A percentile compares a stretch with the other conserved stretches of the same genome.
phyloP scores from a whole-genome alignment of 371 early-diverging fungal genomes.

The Mucor lusitanicus region DNA sequence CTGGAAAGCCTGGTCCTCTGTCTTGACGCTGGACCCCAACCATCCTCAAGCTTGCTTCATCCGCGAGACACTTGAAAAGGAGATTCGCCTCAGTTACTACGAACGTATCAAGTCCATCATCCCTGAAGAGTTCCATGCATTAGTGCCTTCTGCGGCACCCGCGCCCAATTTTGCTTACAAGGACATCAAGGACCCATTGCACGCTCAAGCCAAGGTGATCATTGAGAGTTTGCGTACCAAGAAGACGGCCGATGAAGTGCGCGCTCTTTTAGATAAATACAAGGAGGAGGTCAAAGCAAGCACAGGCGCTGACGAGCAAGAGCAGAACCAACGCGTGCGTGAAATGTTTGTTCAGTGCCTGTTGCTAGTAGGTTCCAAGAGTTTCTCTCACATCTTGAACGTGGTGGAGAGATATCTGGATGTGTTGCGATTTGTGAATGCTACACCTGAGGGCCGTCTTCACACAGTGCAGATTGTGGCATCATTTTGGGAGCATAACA shows the following conservation, averaged over 20 bases:
- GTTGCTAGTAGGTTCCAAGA: conserved; percentile 85
- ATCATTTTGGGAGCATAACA: conserved; percentile 82
- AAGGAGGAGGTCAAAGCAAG: conserved; percentile 36
- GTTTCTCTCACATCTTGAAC: conserved; percentile 90
- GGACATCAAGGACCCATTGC: conserved; percentile 47
- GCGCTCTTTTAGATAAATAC: conserved; percentile 46
- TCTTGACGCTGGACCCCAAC: conserved; percentile 41
- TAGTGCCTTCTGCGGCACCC: conserved; percentile 72
- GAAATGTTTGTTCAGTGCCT: conserved; percentile 82
- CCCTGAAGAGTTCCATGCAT: conserved; percentile 62
- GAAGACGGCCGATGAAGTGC: conserved; percentile 66
- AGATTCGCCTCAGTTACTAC: conserved; percentile 81
- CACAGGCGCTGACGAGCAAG: conserved; percentile 32
- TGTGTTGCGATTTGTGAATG: conserved; percentile 66
- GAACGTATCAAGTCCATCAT: conserved; percentile 82
- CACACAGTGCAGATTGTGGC: conserved; percentile 78
- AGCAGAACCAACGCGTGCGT: conserved; percentile 54
- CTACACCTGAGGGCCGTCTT: conserved; percentile 56
- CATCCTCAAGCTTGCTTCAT: conserved; percentile 69
- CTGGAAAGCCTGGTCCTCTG: conserved; percentile 82
- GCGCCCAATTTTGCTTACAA: conserved; percentile 70
- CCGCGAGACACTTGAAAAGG: conserved; percentile 82
- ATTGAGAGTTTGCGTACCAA: conserved; percentile 63
- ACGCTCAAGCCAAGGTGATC: conserved; percentile 61
- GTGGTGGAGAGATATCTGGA: conserved; percentile 83